Conservation (phyloP, 2,329 filamentous ascomycete genomes). For the Diaporthe sp. region DNA sequence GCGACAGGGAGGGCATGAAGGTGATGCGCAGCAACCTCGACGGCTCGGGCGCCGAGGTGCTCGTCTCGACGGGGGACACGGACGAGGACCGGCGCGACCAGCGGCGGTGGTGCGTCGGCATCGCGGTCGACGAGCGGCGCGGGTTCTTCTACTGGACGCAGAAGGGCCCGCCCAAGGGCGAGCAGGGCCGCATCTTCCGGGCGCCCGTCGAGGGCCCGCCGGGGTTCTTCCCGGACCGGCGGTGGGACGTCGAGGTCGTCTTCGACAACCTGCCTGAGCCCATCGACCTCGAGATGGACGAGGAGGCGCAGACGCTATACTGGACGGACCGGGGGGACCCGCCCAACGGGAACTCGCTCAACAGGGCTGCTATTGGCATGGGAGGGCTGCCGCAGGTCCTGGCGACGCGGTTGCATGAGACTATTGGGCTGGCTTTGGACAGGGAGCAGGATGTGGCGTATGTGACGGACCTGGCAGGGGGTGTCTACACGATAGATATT, state of each 20-base stretch:
- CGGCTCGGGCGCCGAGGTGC: slow-evolving; percentile 54
- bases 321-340: slow-evolving; percentile 74
- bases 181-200: slow-evolving; percentile 65
- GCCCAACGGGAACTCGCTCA: slow-evolving; percentile 67
- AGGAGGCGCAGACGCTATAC: slow-evolving; percentile 60
- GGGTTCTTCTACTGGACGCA: slow-evolving; percentile 70
- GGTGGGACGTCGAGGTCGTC: slow-evolving; percentile 60
- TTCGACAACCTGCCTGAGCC: slow-evolving; percentile 65
- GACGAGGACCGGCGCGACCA: slow-evolving; percentile 48
- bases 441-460: slow-evolving; percentile 34
- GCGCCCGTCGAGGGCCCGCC: slow-evolving; percentile 58
- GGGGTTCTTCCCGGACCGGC: slow-evolving; percentile 45
- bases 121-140: slow-evolving; percentile 61
- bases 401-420: slow-evolving; percentile 36
- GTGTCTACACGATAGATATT: slow-evolving; percentile 36
- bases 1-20: slow-evolving; percentile 60
- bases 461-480: slow-evolving; percentile 38
- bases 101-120: slow-evolving; percentile 68
- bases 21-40: slow-evolving; percentile 57
- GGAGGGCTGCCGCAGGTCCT: slow-evolving; percentile 36
- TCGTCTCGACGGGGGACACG: slow-evolving; percentile 50
- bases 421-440: slow-evolving; percentile 37
- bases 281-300: slow-evolving; percentile 70
- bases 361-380: slow-evolving; percentile 50
- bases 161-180: slow-evolving; percentile 67